Evolutionary conservation across 306 rosid genomes (phyloP), one percentile per base, ranked within the genome.

Genomic region (Trifolium dubium): DNA sequence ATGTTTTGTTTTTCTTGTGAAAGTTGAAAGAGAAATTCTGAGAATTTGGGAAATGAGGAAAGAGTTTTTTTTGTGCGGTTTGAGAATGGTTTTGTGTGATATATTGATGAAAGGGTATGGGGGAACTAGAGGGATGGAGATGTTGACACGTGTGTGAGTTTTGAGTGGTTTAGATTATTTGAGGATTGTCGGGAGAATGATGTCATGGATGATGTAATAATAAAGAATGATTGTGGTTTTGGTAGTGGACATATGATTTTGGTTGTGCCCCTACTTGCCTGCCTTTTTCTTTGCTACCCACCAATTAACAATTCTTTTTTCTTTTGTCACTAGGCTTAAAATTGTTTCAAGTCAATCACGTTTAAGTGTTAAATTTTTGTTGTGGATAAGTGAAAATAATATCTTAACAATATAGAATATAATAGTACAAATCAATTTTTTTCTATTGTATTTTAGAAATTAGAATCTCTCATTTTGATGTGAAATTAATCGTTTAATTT

Each of bases 151-250:
- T 87, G 82, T 77, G 15, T 2, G 28, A 13, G 2, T 44, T 32
- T 4, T 0, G 9, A 1, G 10, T 30, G 29, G 86, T 73, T 73
- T 87, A 82, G 85, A 80, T 85, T 35, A 35, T 28, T 43, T 7
- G 6, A 32, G 58, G 66, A 28, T 54, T 79, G 97, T 87, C 92
- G 92, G 90, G 80, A 19, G 23, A 71, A 2, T 88, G 89, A 87
- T 55, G 91, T 86, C 81, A 87, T 3, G 85, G 28, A 1, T 87
- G 97, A 88, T 64, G 90, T 84, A 63, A 74, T 61, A 2, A 2
- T 13, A 10, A 10, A 14, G 84, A 81, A 87, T 87, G 77, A 83
- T 87, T 83, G 81, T 63, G 70, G 77, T 44, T 39, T 60, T 34
- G 77, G 80, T 37, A 79, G 79, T 78, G 83, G 87, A 80, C 88